Percentiles rank a stretch among this genome's conserved stretches.
phyloP scores from a whole-genome alignment of 441 rosid genomes.

The Hura crepitans region DNA sequence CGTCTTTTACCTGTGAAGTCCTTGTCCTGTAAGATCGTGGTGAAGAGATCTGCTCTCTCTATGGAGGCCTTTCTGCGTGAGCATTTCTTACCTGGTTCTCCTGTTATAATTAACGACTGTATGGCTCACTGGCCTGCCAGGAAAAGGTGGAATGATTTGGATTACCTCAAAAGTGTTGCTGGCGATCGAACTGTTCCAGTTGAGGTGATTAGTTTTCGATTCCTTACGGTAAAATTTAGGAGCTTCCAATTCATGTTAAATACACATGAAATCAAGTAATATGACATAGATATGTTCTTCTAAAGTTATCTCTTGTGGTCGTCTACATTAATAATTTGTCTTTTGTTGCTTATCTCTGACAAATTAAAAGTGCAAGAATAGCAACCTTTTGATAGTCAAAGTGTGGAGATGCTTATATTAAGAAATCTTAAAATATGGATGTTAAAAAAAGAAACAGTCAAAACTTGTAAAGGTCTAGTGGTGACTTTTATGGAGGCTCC shows the following conservation, averaged over 20 bases:
- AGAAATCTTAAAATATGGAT: neutral
- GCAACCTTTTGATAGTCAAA: neutral
- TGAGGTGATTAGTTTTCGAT: constrained; percentile 60
- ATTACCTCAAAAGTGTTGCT: constrained; percentile 65
- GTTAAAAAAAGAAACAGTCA: neutral
- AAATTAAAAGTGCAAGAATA: neutral
- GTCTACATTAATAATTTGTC: neutral
- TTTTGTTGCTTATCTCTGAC: neutral
- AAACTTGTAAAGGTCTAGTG: no score
- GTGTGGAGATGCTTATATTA: neutral
- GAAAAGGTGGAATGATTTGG: constrained; percentile 79
- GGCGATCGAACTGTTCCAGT: constrained; percentile 96
- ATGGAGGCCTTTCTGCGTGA: constrained; percentile 80
- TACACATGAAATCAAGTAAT: neutral
- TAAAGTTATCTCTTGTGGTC: neutral
- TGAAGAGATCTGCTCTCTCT: constrained; percentile 63
- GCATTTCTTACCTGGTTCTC: constrained; percentile 58
- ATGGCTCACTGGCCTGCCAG: constrained; percentile 98
- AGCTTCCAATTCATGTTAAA: neutral
- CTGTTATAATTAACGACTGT: constrained; percentile 75
- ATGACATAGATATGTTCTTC: neutral
- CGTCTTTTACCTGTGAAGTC: constrained; percentile 59
- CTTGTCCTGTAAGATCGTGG: constrained; percentile 54
- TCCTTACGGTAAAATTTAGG: neutral
- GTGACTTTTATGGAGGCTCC: no score